A percentile compares a stretch with the other conserved stretches of the same genome.
Conservation (phyloP, 495 filamentous ascomycete species). For the Penicillium antarcticum region DNA sequence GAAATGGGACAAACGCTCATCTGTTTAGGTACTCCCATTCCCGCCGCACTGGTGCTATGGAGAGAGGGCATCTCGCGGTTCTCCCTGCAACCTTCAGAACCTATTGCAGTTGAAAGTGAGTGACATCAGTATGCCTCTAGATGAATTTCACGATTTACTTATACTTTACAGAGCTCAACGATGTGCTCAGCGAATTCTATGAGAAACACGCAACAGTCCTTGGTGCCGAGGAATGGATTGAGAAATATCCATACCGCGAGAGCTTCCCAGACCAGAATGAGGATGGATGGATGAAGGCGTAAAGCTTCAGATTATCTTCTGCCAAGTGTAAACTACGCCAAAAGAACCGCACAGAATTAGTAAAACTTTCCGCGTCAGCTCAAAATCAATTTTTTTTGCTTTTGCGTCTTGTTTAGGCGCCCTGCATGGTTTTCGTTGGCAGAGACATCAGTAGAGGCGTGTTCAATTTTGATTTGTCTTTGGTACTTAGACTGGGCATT, state of each 20-base stretch:
- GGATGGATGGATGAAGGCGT: conserved; percentile 1
- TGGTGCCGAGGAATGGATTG: conserved; percentile 5
- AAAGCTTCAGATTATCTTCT: neutral
- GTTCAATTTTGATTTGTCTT: no score
- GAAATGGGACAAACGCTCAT: neutral
- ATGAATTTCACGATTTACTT: neutral
- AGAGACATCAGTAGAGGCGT: no score
- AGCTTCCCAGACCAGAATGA: conserved; percentile 4
- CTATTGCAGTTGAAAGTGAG: conserved; percentile 2
- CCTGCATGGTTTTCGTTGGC: no score
- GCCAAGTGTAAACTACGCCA: neutral
- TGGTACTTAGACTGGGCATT: no score
- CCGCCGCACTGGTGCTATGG: conserved; percentile 1
- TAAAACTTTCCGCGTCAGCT: no score
- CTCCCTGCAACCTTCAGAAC: conserved; percentile 2
- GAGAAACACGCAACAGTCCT: neutral
- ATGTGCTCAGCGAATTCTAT: conserved; percentile 1
- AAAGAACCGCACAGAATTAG: no score
- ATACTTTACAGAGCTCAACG: neutral
- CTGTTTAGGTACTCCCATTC: neutral
- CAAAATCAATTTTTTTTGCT: no score
- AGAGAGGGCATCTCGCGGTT: conserved; percentile 2
- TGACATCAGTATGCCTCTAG: neutral
- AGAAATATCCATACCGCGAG: conserved; percentile 2
- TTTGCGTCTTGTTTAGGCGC: no score